Base-by-base conservation (phyloP, 345 rosid species). In the Syzygium grande region DNA sequence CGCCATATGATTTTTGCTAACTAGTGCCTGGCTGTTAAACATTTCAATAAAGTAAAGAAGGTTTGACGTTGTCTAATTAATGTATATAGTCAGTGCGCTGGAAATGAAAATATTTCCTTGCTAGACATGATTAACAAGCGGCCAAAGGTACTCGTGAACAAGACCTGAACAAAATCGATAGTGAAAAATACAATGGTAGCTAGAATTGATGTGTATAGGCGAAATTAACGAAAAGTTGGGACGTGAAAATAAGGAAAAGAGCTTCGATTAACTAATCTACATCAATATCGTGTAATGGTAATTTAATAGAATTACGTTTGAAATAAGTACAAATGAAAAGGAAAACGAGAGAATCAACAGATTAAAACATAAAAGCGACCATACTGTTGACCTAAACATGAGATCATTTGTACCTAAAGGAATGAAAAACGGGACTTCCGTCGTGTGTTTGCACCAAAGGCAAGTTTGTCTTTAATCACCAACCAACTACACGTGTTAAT, bases 371-470 rank as follows among this genome's bases (percentile, higher is more conserved):
- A 73, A 10, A 73, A 34, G 13, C 49, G 0, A 73, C 21, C 0
- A 1, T 9, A 2, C 1, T 4, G 25, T 9, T 0, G 0, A 34
- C 46, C 7, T 34, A 19, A 34, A 19, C 7, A 73, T 17, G 49
- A 3, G 25, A 17, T 73, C 80, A 68, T 8, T 30, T 30, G 10
- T 68, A 19, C 23, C 43, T 30, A 68, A 5, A 30, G 23, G 7
- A 68, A 68, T 17, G 25, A 34, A 34, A 30, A 30, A 16, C 2
- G 6, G 22, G 79, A 34, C 79, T 30, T 68, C 11, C 25, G 10
- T 21, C 27, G 2, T 19, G 83, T 5, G 80, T 38, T 73, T 19
- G 21, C 49, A 19, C 14, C 49, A 9, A 13, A 19, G 7, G 4
- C 7, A 21, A 73, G 83, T 68, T 17, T 68, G 17, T 68, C 83